Percentiles rank a stretch among this genome's conserved stretches.
Conservation (phyloP, 352 stramenopile genomes). For the Globisporangium parvum region DNA sequence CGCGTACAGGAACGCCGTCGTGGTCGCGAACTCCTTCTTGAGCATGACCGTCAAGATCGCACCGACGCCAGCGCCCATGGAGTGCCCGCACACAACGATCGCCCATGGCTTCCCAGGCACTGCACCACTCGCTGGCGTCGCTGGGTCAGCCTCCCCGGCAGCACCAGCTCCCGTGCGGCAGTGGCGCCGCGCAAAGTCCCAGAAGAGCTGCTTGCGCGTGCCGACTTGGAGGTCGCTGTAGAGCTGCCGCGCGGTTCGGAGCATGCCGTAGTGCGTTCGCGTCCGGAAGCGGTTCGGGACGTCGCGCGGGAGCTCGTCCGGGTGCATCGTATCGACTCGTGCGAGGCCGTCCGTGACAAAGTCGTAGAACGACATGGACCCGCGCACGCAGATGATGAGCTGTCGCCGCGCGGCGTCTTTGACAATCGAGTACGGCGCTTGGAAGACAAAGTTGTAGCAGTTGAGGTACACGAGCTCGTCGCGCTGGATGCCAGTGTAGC, state of each 20-base stretch:
- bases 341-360: conserved; percentile 70
- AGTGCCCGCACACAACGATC: conserved; percentile 77
- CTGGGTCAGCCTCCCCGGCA: neutral
- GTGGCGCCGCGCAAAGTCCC: conserved; percentile 54
- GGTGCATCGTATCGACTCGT: conserved; percentile 55
- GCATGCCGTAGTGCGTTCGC: conserved; percentile 65
- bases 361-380: conserved; percentile 76
- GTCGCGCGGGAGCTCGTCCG: conserved; percentile 43
- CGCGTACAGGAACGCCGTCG: conserved; percentile 59
- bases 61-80: conserved; percentile 73
- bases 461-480: conserved; percentile 72
- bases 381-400: conserved; percentile 71
- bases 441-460: conserved; percentile 75
- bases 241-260: conserved; percentile 57
- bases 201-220: conserved; percentile 51
- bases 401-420: conserved; percentile 52
- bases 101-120: conserved; percentile 34
- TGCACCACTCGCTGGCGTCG: neutral
- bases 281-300: conserved; percentile 41
- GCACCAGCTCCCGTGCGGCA: conserved; percentile 18
- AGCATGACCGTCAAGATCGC: conserved; percentile 65
- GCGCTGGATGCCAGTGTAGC: conserved; percentile 58
- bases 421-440: conserved; percentile 69
- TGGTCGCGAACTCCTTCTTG: conserved; percentile 41
- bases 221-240: conserved; percentile 55